Percentiles rank a stretch among this genome's conserved stretches.
phyloP scores from a whole-genome alignment of 2,329 filamentous ascomycete species.

The Colletotrichum zoysiae region DNA sequence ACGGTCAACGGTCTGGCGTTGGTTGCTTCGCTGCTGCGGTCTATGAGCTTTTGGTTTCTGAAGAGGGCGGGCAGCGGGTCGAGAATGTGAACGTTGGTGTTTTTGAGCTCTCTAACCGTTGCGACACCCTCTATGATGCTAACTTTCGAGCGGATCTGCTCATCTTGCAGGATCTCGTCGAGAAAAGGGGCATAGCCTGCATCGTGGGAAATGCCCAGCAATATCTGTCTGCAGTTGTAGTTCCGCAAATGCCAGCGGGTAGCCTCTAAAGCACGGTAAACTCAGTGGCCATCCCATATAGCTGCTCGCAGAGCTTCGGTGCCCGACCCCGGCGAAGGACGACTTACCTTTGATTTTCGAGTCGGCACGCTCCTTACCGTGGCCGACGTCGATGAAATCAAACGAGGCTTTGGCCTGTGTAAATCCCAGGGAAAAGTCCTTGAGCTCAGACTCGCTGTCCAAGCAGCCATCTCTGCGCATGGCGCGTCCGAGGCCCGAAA shows the following conservation, averaged over 20 bases:
- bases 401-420: slow-evolving; percentile 70
- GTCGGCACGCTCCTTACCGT: slow-evolving; percentile 69
- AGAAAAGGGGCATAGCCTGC: slow-evolving; percentile 71
- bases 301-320: neutral
- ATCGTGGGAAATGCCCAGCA: slow-evolving; percentile 73
- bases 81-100: slow-evolving; percentile 61
- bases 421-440: slow-evolving; percentile 71
- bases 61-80: slow-evolving; percentile 64
- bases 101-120: slow-evolving; percentile 62
- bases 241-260: slow-evolving; percentile 70
- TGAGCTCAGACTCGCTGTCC: slow-evolving; percentile 59
- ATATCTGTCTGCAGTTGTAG: slow-evolving; percentile 70
- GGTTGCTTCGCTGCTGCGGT: slow-evolving; percentile 47
- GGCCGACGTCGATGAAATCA: slow-evolving; percentile 74
- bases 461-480: slow-evolving; percentile 63
- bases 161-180: slow-evolving; percentile 64
- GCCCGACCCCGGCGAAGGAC: neutral
- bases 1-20: slow-evolving; percentile 35
- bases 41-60: slow-evolving; percentile 64
- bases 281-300: slow-evolving; percentile 5
- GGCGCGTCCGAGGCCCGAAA: slow-evolving; percentile 62
- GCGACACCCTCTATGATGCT: slow-evolving; percentile 67
- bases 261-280: slow-evolving; percentile 54
- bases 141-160: slow-evolving; percentile 58
- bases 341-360: slow-evolving; percentile 69